phyloP scores from a whole-genome alignment of 2,329 filamentous ascomycete genomes.

The Pseudogymnoascus sp. region DNA sequence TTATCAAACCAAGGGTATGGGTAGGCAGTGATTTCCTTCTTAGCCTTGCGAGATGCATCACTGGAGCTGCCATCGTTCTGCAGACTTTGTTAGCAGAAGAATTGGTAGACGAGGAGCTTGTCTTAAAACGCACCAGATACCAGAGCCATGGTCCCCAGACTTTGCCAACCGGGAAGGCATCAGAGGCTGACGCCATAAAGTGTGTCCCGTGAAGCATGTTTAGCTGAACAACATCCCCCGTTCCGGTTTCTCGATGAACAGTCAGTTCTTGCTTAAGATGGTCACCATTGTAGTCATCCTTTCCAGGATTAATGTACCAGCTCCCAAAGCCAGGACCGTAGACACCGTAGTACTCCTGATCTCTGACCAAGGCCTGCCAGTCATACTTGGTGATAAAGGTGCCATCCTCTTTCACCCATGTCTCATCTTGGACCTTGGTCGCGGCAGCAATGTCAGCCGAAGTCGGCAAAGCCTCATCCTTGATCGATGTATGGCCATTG shows the following conservation, averaged over 20 bases:
- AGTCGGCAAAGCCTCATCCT: slow-evolving; percentile 37
- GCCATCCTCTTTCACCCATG: slow-evolving; percentile 40
- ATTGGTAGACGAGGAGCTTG: neutral
- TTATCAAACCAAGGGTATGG: slow-evolving; percentile 43
- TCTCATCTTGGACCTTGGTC: slow-evolving; percentile 46
- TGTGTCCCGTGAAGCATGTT: slow-evolving; percentile 48
- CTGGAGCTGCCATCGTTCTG: slow-evolving; percentile 38
- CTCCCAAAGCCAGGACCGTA: slow-evolving; percentile 41
- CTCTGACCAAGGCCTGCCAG: slow-evolving; percentile 33
- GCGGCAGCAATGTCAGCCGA: slow-evolving; percentile 34
- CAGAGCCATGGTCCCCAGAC: slow-evolving; percentile 38
- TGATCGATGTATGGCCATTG: slow-evolving; percentile 36
- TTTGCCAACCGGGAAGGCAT: slow-evolving; percentile 33
- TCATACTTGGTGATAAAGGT: slow-evolving; percentile 36
- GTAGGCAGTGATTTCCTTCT: slow-evolving; percentile 36
- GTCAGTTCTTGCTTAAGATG: slow-evolving; percentile 45
- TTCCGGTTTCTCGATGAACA: slow-evolving; percentile 42
- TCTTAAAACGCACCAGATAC: slow-evolving; percentile 26
- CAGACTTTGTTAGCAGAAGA: neutral
- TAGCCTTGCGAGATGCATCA: slow-evolving; percentile 33
- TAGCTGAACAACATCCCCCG: slow-evolving; percentile 43
- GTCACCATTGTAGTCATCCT: slow-evolving; percentile 45
- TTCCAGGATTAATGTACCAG: slow-evolving; percentile 43
- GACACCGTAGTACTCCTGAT: slow-evolving; percentile 40
- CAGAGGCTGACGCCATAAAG: slow-evolving; percentile 31